phyloP scores from a whole-genome alignment of 169 alveolate species.

The Pseudocohnilembus persalinus region DNA sequence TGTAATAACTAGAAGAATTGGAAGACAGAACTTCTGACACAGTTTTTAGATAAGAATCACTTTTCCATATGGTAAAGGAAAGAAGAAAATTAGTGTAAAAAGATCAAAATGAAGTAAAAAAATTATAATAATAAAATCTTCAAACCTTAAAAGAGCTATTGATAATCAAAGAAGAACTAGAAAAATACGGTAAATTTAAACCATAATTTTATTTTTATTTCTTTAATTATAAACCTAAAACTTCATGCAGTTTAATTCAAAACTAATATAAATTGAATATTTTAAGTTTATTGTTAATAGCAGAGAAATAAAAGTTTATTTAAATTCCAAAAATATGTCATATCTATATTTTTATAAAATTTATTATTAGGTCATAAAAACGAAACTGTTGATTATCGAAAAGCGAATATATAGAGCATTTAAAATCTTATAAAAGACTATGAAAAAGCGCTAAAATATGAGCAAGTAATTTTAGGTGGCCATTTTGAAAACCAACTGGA shows the following conservation, averaged over 20 bases:
- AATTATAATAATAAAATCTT: no score
- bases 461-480: neutral
- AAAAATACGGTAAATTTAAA: neutral
- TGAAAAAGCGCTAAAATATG: neutral
- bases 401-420: no score
- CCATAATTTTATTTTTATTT: no score
- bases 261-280: no score
- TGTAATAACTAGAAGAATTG: neutral
- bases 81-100: neutral
- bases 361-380: neutral
- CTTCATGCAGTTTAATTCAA: no score
- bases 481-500: conserved; percentile 9
- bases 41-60: neutral
- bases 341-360: no score
- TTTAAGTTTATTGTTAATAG: no score
- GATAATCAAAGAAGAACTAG: neutral
- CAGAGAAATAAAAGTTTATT: no score
- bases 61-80: neutral
- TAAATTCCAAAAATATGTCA: no score
- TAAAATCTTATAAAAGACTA: neutral
- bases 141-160: neutral
- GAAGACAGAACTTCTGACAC: neutral
- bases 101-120: neutral
- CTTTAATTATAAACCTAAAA: no score
- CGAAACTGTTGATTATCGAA: neutral